A percentile compares a stretch with the other conserved stretches of the same genome.
phyloP scores from a whole-genome alignment of 805 yeast species.

The Starmerella khaoyaiensis region DNA sequence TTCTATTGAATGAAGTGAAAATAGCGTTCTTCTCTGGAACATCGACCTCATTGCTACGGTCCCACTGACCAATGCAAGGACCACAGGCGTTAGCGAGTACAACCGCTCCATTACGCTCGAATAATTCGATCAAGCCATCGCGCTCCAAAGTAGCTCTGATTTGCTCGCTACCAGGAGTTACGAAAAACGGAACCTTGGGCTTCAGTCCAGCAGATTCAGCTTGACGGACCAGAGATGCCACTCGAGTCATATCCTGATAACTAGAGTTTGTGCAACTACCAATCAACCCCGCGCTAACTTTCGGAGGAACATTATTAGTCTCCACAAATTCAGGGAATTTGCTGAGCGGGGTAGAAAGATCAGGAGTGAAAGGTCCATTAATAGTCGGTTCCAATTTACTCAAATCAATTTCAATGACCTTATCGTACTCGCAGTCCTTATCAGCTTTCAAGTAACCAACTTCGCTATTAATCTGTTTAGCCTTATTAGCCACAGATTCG shows the following conservation, averaged over 20 bases:
- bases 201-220: slow-evolving; percentile 77
- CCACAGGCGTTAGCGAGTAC: slow-evolving; percentile 98
- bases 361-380: slow-evolving; percentile 98
- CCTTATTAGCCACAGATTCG: slow-evolving; percentile 69
- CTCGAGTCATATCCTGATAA: slow-evolving; percentile 96
- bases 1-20: slow-evolving; percentile 94
- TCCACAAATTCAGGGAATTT: slow-evolving; percentile 59
- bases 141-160: slow-evolving; percentile 93
- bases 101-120: slow-evolving; percentile 76
- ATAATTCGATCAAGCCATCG: slow-evolving; percentile 75
- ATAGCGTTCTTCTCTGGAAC: slow-evolving; percentile 56
- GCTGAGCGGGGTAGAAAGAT: slow-evolving; percentile 85
- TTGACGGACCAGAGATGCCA: slow-evolving; percentile 77
- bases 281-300: slow-evolving; percentile 82
- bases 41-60: slow-evolving; percentile 45
- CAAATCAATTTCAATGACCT: slow-evolving; percentile 80
- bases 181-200: slow-evolving; percentile 84
- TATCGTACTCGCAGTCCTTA: slow-evolving; percentile 78
- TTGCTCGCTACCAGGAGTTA: slow-evolving; percentile 97
- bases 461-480: slow-evolving; percentile 43
- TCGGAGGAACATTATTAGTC: slow-evolving; percentile 72
- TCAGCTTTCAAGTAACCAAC: slow-evolving; percentile 68
- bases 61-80: slow-evolving; percentile 99
- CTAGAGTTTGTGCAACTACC: slow-evolving; percentile 99
- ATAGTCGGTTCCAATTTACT: slow-evolving; percentile 82